Evolutionary conservation across 352 stramenopile genomes (phyloP).

Genomic region (Pythium volutum): DNA sequence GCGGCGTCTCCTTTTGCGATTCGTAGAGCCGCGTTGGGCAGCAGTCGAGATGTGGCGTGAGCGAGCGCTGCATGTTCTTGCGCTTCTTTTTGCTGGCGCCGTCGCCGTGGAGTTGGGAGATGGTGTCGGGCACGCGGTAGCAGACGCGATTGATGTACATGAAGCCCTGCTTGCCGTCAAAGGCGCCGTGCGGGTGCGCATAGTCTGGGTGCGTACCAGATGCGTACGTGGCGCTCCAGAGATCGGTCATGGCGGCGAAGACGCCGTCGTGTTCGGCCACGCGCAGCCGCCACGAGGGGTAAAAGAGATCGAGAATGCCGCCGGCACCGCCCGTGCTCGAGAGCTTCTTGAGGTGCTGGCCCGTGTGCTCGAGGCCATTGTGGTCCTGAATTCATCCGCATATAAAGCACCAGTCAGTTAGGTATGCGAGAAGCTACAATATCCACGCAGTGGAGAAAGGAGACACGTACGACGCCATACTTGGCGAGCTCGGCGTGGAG

Average conservation of each 20-base stretch:
- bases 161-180: conserved; percentile 67
- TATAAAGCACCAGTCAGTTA: neutral
- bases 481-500: conserved; percentile 64
- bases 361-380: conserved; percentile 58
- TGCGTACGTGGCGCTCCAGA: conserved; percentile 81
- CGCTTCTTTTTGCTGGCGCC: conserved; percentile 66
- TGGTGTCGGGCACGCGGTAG: conserved; percentile 65
- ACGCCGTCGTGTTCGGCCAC: conserved; percentile 67
- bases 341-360: conserved; percentile 67
- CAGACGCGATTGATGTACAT: conserved; percentile 88
- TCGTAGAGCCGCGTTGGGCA: conserved; percentile 75
- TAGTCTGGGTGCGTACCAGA: conserved; percentile 18
- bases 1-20: conserved; percentile 63
- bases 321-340: conserved; percentile 87
- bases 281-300: conserved; percentile 82
- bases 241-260: conserved; percentile 78
- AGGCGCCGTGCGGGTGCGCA: conserved; percentile 64
- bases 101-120: conserved; percentile 55
- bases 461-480: conserved; percentile 61
- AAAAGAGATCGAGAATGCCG: conserved; percentile 88
- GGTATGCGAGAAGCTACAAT: neutral
- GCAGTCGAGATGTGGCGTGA: conserved; percentile 88
- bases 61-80: conserved; percentile 68
- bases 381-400: conserved; percentile 36
- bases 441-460: neutral